phyloP scores from a whole-genome alignment of 2,329 filamentous ascomycete species.

The Phoma sp. region DNA sequence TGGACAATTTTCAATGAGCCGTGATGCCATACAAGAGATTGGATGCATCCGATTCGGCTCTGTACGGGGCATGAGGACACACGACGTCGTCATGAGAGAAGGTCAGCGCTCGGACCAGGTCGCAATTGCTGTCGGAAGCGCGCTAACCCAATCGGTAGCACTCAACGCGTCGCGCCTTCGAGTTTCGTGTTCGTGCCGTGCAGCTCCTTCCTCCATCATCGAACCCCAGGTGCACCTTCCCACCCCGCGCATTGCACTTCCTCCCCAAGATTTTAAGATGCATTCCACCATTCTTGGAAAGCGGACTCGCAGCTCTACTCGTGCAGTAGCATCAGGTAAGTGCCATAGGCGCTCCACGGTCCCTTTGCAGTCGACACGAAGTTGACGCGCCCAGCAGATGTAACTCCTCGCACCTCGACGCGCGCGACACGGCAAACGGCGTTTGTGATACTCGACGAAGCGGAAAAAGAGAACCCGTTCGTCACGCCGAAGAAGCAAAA shows the following conservation, averaged over 20 bases:
- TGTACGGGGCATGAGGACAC: neutral
- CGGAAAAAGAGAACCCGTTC: conserved; percentile 72
- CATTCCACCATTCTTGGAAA: conserved; percentile 47
- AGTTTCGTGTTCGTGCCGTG: conserved; percentile 19
- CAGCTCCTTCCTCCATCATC: conserved; percentile 25
- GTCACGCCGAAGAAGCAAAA: conserved; percentile 45
- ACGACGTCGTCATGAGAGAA: neutral
- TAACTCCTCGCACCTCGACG: conserved; percentile 34
- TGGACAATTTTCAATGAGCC: neutral
- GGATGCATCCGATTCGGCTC: too few species aligned
- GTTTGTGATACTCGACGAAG: conserved; percentile 60
- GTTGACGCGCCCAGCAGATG: conserved; percentile 36
- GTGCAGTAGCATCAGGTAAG: conserved; percentile 36
- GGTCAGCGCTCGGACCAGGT: neutral
- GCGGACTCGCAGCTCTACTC: conserved; percentile 45
- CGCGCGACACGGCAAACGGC: conserved; percentile 53
- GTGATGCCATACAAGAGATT: too few species aligned
- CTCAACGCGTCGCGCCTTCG: conserved; percentile 30
- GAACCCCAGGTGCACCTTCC: conserved; percentile 24
- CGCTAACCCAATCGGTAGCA: conserved; percentile 16
- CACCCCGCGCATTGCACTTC: conserved; percentile 31
- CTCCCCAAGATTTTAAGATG: conserved; percentile 33
- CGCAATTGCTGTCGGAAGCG: neutral
- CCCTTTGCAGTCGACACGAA: conserved; percentile 26
- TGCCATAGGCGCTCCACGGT: conserved; percentile 13